Base-by-base conservation (phyloP, 148 eudicot genomes). In the Rheum nobile region DNA sequence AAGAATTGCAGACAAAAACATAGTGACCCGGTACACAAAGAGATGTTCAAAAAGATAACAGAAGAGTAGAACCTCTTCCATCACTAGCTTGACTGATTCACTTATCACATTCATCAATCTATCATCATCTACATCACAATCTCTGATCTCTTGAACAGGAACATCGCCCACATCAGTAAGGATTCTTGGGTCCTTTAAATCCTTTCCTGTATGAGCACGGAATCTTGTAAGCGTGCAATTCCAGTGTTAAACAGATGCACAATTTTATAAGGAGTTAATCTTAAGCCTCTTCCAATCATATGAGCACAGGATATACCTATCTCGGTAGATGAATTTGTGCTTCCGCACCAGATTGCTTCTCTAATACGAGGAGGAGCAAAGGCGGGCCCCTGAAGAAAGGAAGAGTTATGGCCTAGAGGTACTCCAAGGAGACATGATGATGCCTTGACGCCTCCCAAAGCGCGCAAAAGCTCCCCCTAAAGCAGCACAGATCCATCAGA, bases 91-190 rank as follows among this genome's bases (percentile, higher is more conserved):
- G 80, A 94, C 98, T 26, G 96, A 94, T 76, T 91, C 91, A 71
- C 84, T 79, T 57, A 94, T 81, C 68, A 89, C 87, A 47, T 84
- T 74, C 98, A 91, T 94, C 85, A 94, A 77, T 75, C 93, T 86
- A 70, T 91, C 96, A 84, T 94, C 98, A 73, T 87, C 93, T 48
- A 94, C 89, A 39, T 90, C 96, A 84, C 97, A 88, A 79, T 89
- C 98, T 84, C 98, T 88, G 67, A 94, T 87, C 84, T 94, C 98
- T 83, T 94, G 97, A 47, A 94, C 81, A 69, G 97, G 97, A 79
- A 94, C 86, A 81, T 94, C 98, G 34, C 98, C 98, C 75, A 91
- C 96, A 83, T 94, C 98, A n/a, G 97, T 88, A 44, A 94, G 86
- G 72, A 94, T 84, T 41, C 93, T 85, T 65, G 98, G 96, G 76